Conservation (phyloP, 805 yeast species). For the Scheffersomyces ergatensis region DNA sequence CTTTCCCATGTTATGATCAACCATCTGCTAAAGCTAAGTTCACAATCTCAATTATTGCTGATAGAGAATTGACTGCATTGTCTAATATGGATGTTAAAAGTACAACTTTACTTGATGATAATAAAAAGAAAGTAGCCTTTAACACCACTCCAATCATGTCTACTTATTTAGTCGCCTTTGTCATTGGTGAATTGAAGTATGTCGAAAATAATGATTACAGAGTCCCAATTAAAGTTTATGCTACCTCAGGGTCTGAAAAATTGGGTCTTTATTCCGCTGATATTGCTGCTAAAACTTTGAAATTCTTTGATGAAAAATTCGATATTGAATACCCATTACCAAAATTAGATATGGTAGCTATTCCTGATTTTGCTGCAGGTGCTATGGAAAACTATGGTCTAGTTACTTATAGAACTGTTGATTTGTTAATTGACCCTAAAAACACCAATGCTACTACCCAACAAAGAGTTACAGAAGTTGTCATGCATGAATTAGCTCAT, state of each 20-base stretch:
- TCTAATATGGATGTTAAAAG: conserved; percentile 67
- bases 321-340: conserved; percentile 78
- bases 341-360: conserved; percentile 78
- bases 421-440: conserved; percentile 68
- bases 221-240: conserved; percentile 76
- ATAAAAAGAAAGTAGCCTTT: conserved; percentile 57
- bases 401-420: conserved; percentile 76
- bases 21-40: conserved; percentile 77
- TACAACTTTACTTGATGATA: conserved; percentile 39
- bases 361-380: conserved; percentile 81
- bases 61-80: conserved; percentile 53
- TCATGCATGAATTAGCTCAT: conserved; percentile 86
- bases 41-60: conserved; percentile 60
- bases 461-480: conserved; percentile 80
- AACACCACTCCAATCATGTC: conserved; percentile 81
- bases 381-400: conserved; percentile 90
- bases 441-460: conserved; percentile 62
- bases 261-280: conserved; percentile 74
- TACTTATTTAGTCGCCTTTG: conserved; percentile 81
- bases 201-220: conserved; percentile 65
- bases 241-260: conserved; percentile 73
- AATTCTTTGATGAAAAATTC: conserved; percentile 68
- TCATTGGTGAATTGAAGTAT: conserved; percentile 75
- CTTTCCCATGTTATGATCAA: conserved; percentile 85
- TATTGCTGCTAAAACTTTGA: conserved; percentile 71